Percentiles rank a stretch among this genome's conserved stretches.
Conservation (phyloP, 73 alveolate species). For the Uronychia binucleata region DNA sequence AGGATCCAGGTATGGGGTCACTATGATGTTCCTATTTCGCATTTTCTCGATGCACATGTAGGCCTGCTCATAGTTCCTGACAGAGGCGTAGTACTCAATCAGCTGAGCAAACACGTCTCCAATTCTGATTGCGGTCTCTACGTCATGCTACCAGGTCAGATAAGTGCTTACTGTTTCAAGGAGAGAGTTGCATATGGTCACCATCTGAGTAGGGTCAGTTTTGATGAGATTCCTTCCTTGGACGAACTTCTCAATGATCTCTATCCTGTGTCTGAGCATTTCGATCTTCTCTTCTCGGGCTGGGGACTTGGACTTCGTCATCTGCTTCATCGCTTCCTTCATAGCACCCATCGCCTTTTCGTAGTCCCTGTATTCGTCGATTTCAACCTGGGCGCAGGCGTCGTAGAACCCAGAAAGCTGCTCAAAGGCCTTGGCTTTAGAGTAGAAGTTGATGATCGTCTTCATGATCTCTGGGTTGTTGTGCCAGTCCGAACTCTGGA, state of each 20-base stretch:
- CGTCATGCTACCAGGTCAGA: slow-evolving; percentile 55
- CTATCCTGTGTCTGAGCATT: slow-evolving; percentile 76
- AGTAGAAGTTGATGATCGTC: slow-evolving; percentile 91
- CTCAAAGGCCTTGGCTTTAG: slow-evolving; percentile 96
- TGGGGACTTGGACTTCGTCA: slow-evolving; percentile 78
- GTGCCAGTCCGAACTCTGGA: slow-evolving; percentile 96
- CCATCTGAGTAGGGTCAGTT: slow-evolving; percentile 83
- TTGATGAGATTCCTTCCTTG: slow-evolving; percentile 77
- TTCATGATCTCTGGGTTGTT: slow-evolving; percentile 94
- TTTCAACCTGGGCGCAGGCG: slow-evolving; percentile 92
- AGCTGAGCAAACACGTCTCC: slow-evolving; percentile 92
- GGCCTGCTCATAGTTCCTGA: slow-evolving; percentile 67
- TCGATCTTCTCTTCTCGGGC: slow-evolving; percentile 76
- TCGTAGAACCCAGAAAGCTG: slow-evolving; percentile 92
- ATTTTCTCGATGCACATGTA: slow-evolving; percentile 67
- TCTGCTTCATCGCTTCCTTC: slow-evolving; percentile 92
- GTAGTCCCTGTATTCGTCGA: slow-evolving; percentile 96
- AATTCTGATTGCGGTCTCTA: slow-evolving; percentile 88
- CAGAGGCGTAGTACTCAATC: slow-evolving; percentile 68
- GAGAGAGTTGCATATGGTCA: slow-evolving; percentile 79
- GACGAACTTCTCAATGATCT: slow-evolving; percentile 80
- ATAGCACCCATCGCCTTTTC: slow-evolving; percentile 96
- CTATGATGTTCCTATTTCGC: slow-evolving; percentile 69
- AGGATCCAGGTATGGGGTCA: slow-evolving; percentile 86
- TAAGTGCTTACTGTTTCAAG: slow-evolving; percentile 31